Evolutionary conservation across 2,329 filamentous ascomycete genomes (phyloP).

Genomic region (Peltaster fructicola): DNA sequence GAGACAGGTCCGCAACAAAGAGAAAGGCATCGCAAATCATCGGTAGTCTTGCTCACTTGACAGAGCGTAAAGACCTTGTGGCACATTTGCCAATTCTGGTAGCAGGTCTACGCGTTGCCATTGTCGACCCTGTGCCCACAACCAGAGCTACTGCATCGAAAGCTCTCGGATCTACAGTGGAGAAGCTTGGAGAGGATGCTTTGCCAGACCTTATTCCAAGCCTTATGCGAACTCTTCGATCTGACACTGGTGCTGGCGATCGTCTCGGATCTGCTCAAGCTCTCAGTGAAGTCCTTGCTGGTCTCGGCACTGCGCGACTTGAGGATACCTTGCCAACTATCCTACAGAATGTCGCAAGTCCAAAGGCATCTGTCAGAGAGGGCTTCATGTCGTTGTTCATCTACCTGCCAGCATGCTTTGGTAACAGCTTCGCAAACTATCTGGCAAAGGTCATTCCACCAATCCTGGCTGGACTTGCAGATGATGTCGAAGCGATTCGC

Average conservation of each 20-base stretch:
- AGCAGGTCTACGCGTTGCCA: conserved; percentile 69
- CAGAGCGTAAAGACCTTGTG: conserved; percentile 84
- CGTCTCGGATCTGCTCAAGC: conserved; percentile 91
- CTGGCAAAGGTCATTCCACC: conserved; percentile 89
- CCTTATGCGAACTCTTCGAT: conserved; percentile 94
- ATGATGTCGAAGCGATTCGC: conserved; percentile 89
- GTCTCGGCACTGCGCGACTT: conserved; percentile 74
- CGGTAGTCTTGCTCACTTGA: conserved; percentile 89
- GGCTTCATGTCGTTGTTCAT: conserved; percentile 99
- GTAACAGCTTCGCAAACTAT: conserved; percentile 95
- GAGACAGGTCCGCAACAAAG: conserved; percentile 85
- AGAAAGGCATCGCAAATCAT: conserved; percentile 95
- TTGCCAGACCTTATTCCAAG: conserved; percentile 93
- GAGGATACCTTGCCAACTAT: conserved; percentile 95
- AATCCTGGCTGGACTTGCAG: conserved; percentile 82
- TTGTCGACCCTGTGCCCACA: conserved; percentile 89
- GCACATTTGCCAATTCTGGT: conserved; percentile 84
- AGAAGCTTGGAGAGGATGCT: conserved; percentile 94
- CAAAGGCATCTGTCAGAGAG: conserved; percentile 78
- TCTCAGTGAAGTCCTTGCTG: conserved; percentile 87
- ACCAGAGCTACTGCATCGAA: conserved; percentile 93
- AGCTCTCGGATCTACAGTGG: conserved; percentile 85
- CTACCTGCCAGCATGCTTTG: conserved; percentile 95
- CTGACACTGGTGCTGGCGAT: conserved; percentile 90
- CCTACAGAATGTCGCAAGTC: conserved; percentile 83